These are phyloP conservation scores for Backusella tuberculispora DNA, from an alignment of 192 early-diverging fungal genomes.

Conservation along the genomic window DNA sequence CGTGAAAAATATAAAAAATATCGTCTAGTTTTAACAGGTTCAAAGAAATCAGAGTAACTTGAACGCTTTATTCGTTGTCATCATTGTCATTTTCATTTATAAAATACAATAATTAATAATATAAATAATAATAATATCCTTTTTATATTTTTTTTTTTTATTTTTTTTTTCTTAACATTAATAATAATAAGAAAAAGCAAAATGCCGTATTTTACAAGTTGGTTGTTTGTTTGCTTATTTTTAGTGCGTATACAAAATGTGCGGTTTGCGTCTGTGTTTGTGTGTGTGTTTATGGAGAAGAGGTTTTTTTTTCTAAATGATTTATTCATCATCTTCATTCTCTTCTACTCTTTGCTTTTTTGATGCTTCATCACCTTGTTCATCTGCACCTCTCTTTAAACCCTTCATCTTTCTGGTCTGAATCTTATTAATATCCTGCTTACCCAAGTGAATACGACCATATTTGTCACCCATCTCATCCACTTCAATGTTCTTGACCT, in stretches of 20 bases:
- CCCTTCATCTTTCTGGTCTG: slow-evolving; percentile 99
- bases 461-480: slow-evolving; percentile 92
- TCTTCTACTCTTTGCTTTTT: slow-evolving; percentile 24
- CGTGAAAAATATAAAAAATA: background rate
- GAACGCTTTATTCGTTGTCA: too few species aligned
- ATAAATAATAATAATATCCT: slow-evolving; percentile 9
- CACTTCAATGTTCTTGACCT: slow-evolving; percentile 90
- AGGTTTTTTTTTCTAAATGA: background rate
- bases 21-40: background rate
- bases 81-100: too few species aligned
- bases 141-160: slow-evolving; percentile 6
- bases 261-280: background rate
- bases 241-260: background rate
- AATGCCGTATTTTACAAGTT: slow-evolving; percentile 10
- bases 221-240: background rate
- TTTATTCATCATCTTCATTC: slow-evolving; percentile 2
- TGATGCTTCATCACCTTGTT: slow-evolving; percentile 24
- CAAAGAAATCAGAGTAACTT: background rate
- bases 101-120: background rate
- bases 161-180: background rate
- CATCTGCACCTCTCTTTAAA: slow-evolving; percentile 55
- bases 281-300: background rate
- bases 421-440: slow-evolving; percentile 89
- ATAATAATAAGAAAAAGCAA: slow-evolving; percentile 13
- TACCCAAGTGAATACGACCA: slow-evolving; percentile 90